Evolutionary conservation across 2,329 filamentous ascomycete species (phyloP), one percentile per base, ranked within the genome.

Genomic region (Cytospora leucostoma): DNA sequence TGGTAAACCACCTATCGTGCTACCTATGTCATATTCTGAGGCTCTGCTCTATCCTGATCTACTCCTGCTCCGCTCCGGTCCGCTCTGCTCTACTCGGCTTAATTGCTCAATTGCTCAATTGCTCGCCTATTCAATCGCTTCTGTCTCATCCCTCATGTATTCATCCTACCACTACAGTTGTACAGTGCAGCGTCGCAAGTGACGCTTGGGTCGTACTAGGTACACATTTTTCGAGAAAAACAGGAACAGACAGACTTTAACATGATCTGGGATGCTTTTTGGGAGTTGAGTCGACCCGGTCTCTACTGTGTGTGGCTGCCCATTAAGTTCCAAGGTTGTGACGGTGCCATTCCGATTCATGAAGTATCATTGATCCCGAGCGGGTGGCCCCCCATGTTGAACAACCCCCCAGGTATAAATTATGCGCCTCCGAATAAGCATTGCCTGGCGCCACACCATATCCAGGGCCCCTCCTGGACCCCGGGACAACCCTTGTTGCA

Each of bases 51-150:
- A 44, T 27, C 27, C 27, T 27, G 27, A 27, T 27, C 27, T 27
- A 4, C 27, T 27, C 27, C 59, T 61, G 59, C 59, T 54, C 37
- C 54, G 58, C 58, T 60, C 47, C 52, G 57, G 47, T 53, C 35
- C 52, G 57, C 56, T 59, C 34, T 40, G 47, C 37, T 54, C 17
- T 53, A 50, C 27, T 35, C 12, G 44, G 50, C 37, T 44, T 21
- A 2, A n/a, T 4, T 12, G 34, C 38, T 49, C 2, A 19, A 55
- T 32, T 52, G 32, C 58, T 54, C 38, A 21, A n/a, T 59, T 52
- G 50, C 12, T 40, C 37, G 7, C 33, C 17, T n/a, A 17, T 21
- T 6, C 47, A 12, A 19, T 12, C 12, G 19, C 19, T 51, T 13
- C 47, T 12, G 47, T 8, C 27, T 27, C 27, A 27, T 3, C 27